Conservation (phyloP, 768 basidiomycete genomes). For the Galerina sulciceps region DNA sequence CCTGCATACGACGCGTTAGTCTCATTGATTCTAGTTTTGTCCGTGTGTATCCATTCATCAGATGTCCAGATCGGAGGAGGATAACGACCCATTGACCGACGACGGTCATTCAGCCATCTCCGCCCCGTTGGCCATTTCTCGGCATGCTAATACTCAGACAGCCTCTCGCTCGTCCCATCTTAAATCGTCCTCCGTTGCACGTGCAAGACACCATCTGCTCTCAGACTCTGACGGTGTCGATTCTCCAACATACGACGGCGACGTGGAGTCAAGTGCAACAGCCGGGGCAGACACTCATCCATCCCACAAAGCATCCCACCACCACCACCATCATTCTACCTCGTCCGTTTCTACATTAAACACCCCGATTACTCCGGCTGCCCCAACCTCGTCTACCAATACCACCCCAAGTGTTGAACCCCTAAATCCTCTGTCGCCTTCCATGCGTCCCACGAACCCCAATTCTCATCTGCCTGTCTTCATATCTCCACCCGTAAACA, state of each 20-base stretch:
- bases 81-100: slow-evolving; percentile 87
- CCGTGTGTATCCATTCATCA: slow-evolving; percentile 13
- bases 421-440: slow-evolving; percentile 18
- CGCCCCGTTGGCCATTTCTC: slow-evolving; percentile 38
- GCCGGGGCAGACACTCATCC: slow-evolving; percentile 49
- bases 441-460: slow-evolving; percentile 22
- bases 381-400: slow-evolving; percentile 9
- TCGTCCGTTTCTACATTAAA: slow-evolving; percentile 61
- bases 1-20: slow-evolving; percentile 79
- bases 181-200: slow-evolving; percentile 29
- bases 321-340: slow-evolving; percentile 40
- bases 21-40: slow-evolving; percentile 1
- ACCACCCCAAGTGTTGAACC: slow-evolving; percentile 16
- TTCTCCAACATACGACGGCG: slow-evolving; percentile 90
- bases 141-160: slow-evolving; percentile 25
- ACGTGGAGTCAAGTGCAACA: slow-evolving; percentile 80
- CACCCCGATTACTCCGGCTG: slow-evolving; percentile 36
- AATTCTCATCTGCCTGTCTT: slow-evolving; percentile 36
- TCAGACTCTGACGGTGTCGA: slow-evolving; percentile 79
- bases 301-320: slow-evolving; percentile 31
- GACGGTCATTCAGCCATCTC: slow-evolving; percentile 63
- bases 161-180: slow-evolving; percentile 32
- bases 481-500: slow-evolving; percentile 35
- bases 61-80: slow-evolving; percentile 73
- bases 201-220: slow-evolving; percentile 57